Evolutionary conservation across 305 asterid species (phyloP).

Genomic region (Fraxinus dipetala): DNA sequence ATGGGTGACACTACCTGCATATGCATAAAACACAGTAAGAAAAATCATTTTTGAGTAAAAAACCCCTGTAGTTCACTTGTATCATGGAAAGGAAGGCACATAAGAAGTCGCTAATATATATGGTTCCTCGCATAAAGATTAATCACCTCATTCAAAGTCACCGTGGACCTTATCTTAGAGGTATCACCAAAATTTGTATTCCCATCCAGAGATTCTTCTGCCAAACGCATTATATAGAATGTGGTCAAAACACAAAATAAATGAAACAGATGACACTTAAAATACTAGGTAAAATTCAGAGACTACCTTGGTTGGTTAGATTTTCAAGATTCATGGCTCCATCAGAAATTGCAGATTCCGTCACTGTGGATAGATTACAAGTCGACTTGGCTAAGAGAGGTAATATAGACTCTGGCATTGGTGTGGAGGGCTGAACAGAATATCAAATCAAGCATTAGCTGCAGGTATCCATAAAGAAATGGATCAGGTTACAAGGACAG

Average conservation of each 20-base stretch:
- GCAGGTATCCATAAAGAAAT: not conserved
- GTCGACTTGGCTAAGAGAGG: slow-evolving; percentile 19
- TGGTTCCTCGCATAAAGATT: not conserved
- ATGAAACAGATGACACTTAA: not conserved
- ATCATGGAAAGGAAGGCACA: slow-evolving; percentile 4
- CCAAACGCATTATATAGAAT: slow-evolving; percentile 4
- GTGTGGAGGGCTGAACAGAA: slow-evolving; percentile 34
- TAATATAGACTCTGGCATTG: slow-evolving; percentile 19
- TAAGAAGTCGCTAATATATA: slow-evolving; percentile 5
- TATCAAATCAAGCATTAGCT: slow-evolving; percentile 16
- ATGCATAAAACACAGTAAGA: slow-evolving; percentile 1
- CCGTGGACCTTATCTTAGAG: slow-evolving; percentile 22
- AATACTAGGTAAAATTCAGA: not conserved
- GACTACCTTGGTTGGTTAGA: slow-evolving; percentile 28
- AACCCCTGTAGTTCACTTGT: not conserved
- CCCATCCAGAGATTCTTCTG: slow-evolving; percentile 29
- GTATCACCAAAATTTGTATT: slow-evolving; percentile 21
- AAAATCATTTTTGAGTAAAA: not conserved
- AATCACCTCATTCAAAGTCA: slow-evolving; percentile 48
- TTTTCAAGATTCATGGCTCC: slow-evolving; percentile 20
- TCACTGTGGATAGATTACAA: slow-evolving; percentile 26
- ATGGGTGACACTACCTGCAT: slow-evolving; percentile 38
- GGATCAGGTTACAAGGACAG: slow-evolving; percentile 1
- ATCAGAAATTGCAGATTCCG: slow-evolving; percentile 32
- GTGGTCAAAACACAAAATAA: slow-evolving; percentile 7